Percentiles rank a stretch among this genome's conserved stretches.
These are phyloP conservation scores for Trametes villosa DNA, from an alignment of 768 basidiomycete genomes.

Conservation along the genomic window DNA sequence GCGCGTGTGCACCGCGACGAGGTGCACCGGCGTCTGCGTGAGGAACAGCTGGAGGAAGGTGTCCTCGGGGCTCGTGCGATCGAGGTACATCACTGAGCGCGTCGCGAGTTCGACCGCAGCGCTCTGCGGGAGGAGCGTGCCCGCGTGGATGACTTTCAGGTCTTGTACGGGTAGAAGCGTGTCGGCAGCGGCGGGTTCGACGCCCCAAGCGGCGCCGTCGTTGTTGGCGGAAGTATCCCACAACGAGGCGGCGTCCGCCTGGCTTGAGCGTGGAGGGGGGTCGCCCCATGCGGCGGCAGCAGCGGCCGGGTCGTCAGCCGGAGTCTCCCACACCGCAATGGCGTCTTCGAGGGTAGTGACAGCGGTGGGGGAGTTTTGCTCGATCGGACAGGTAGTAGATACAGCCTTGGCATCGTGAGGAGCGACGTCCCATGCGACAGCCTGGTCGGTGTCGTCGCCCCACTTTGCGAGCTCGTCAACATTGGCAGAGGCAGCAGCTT, in stretches of 20 bases:
- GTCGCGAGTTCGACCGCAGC: conserved; percentile 37
- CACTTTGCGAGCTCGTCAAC: background rate
- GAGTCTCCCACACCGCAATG: background rate
- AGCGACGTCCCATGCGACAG: background rate
- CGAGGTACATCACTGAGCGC: conserved; percentile 22
- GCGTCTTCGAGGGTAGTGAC: background rate
- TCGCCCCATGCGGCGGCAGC: conserved; percentile 1
- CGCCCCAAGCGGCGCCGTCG: conserved; percentile 1
- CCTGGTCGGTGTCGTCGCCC: background rate
- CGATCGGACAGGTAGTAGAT: background rate
- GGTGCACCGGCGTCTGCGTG: conserved; percentile 66
- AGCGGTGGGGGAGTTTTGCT: background rate
- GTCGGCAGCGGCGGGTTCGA: background rate
- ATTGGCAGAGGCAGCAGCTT: background rate
- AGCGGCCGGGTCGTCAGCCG: background rate
- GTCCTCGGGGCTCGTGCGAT: conserved; percentile 53
- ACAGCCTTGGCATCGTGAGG: background rate
- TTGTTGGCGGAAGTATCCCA: background rate
- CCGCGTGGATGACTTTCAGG: conserved; percentile 33
- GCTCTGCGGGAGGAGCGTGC: conserved; percentile 40
- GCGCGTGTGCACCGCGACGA: conserved; percentile 58
- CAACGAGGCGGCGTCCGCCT: background rate
- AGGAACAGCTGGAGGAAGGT: conserved; percentile 69
- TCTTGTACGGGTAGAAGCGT: background rate
- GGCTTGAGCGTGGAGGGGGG: background rate